A percentile compares a stretch with the other conserved stretches of the same genome.
Conservation (phyloP, 495 filamentous ascomycete genomes). For the Xylona heveae region DNA sequence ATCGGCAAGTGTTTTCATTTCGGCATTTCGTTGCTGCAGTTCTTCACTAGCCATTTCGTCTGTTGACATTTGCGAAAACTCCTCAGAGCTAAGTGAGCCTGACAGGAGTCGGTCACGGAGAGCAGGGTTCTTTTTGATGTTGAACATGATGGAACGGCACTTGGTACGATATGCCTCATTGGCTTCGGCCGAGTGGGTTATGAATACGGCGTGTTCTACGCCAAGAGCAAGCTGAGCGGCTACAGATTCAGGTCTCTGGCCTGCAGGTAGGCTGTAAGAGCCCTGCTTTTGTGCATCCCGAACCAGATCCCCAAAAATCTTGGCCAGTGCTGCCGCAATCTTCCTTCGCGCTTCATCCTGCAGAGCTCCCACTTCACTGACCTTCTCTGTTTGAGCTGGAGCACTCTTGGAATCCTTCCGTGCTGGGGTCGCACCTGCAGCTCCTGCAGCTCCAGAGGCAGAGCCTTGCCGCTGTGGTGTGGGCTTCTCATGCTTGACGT, state of each 20-base stretch:
- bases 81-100: slow-evolving; percentile 42
- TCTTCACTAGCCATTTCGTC: slow-evolving; percentile 87
- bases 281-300: slow-evolving; percentile 21
- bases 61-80: slow-evolving; percentile 61
- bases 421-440: background rate
- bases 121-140: slow-evolving; percentile 67
- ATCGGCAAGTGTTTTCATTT: slow-evolving; percentile 58
- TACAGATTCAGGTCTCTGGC: slow-evolving; percentile 27
- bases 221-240: slow-evolving; percentile 37
- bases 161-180: slow-evolving; percentile 31
- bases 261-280: slow-evolving; percentile 22
- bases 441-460: background rate
- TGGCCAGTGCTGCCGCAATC: slow-evolving; percentile 20
- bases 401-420: background rate
- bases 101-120: slow-evolving; percentile 56
- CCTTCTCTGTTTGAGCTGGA: slow-evolving; percentile 2
- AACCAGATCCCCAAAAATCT: slow-evolving; percentile 20
- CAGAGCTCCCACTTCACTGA: slow-evolving; percentile 1
- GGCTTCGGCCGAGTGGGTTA: slow-evolving; percentile 32
- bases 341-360: slow-evolving; percentile 18
- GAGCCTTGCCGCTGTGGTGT: background rate
- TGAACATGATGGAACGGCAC: slow-evolving; percentile 46
- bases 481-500: slow-evolving; percentile 1
- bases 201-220: slow-evolving; percentile 52
- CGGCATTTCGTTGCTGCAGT: slow-evolving; percentile 53